Evolutionary conservation across 257 asterid species (phyloP), one percentile per base, ranked within the genome.

Genomic region (Fraxinus anomala): DNA sequence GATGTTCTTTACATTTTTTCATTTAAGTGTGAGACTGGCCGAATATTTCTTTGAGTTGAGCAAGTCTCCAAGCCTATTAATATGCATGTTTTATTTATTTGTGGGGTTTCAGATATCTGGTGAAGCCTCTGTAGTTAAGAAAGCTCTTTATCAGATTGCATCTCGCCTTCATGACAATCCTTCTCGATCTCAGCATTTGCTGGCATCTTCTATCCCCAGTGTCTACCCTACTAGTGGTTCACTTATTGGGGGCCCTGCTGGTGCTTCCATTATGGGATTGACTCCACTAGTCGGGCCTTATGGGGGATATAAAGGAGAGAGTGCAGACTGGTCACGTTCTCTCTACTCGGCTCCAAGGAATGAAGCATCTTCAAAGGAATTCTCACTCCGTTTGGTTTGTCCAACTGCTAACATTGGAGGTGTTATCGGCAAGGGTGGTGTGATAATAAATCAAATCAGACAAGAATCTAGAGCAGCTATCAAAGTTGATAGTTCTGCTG

Each of bases 361-460:
- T 80, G 97, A 93, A 76, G 70, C 90, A 61, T 86, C 97, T 73
- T 75, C 96, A 3, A 93, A 81, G 84, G 97, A 95, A 80, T 91
- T 95, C 84, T 85, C 91, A 54, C 91, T 93, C 75, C 91, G 97
- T 76, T 78, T 95, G 84, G 85, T 95, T 40, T 91, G 98, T 73
- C 93, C 94, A 36, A 89, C 90, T 79, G 92, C 91, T 56, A 91
- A 91, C 87, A 88, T 95, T 76, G 99, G 98, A 70, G 96, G 97
- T 76, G 97, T 95, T 76, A 95, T 92, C 72, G 99, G 99, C 75
- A 95, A 95, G 87, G 97, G 96, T 77, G 99, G 99, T 65, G 73
- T 76, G 21, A 83, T 91, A 74, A 95, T 93, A 40, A 95, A 91
- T 86, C 98, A 95, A 87, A 93, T 93, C 73, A 89, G 99, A 85